These are phyloP conservation scores for Debaryomyces sp. DNA, from an alignment of 1,139 yeast genomes.

Conservation along the genomic window DNA sequence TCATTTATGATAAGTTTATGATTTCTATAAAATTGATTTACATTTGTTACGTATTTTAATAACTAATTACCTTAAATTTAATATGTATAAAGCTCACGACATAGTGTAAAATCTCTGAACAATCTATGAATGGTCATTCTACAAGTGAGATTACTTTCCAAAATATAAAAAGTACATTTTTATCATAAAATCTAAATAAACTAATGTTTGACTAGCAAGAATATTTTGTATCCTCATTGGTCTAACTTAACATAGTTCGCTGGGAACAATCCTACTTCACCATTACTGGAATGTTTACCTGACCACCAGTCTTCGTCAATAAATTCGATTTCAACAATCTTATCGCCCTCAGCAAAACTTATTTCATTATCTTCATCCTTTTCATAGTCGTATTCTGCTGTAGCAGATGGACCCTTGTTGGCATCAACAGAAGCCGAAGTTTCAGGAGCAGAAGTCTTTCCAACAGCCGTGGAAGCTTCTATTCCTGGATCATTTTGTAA, in stretches of 20 bases:
- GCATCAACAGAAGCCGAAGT: neutral
- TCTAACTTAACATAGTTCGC: slow-evolving; percentile 71
- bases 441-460: neutral
- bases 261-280: slow-evolving; percentile 86
- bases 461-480: slow-evolving; percentile 12
- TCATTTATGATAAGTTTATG: slow-evolving; percentile 1
- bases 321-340: slow-evolving; percentile 79
- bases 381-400: slow-evolving; percentile 84
- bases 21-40: neutral
- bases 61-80: neutral
- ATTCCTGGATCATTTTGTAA: slow-evolving; percentile 23
- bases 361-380: slow-evolving; percentile 92
- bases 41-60: neutral
- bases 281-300: slow-evolving; percentile 66
- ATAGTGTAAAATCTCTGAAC: neutral
- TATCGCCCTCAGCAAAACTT: slow-evolving; percentile 79
- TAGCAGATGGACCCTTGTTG: slow-evolving; percentile 52
- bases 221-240: slow-evolving; percentile 16
- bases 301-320: slow-evolving; percentile 98
- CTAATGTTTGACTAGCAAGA: neutral
- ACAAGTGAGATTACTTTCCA: neutral
- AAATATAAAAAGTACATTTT: slow-evolving; percentile 1
- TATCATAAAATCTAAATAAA: neutral
- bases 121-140: neutral
- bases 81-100: neutral